Conservation (phyloP, 2,329 filamentous ascomycete genomes). For the Penicillium sp. region DNA sequence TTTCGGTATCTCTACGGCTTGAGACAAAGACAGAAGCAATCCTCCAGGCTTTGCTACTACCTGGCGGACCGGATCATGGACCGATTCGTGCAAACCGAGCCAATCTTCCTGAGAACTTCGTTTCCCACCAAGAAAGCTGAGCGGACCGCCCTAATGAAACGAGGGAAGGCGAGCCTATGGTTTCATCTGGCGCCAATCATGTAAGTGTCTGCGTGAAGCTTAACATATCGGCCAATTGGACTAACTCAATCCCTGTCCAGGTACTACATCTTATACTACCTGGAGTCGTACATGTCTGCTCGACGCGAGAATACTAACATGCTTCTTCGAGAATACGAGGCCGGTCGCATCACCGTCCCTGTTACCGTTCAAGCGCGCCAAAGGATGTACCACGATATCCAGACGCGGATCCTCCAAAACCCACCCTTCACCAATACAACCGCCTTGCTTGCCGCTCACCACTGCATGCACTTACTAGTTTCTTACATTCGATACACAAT, state of each 20-base stretch:
- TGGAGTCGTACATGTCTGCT: constrained; percentile 45
- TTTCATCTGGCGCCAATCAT: constrained; percentile 48
- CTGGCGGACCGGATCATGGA: constrained; percentile 48
- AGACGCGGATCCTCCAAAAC: constrained; percentile 41
- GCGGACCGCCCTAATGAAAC: constrained; percentile 38
- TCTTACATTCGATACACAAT: constrained; percentile 45
- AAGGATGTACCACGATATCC: constrained; percentile 41
- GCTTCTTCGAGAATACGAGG: constrained; percentile 43
- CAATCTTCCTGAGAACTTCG: constrained; percentile 33
- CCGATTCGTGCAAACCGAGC: constrained; percentile 40
- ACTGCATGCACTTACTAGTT: constrained; percentile 46
- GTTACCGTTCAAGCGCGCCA: constrained; percentile 39
- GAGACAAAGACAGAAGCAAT: constrained; percentile 43
- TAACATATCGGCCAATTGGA: neutral
- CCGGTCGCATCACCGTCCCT: constrained; percentile 42
- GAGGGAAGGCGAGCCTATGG: constrained; percentile 38
- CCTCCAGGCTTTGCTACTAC: constrained; percentile 45
- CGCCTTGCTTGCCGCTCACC: constrained; percentile 46
- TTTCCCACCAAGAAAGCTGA: constrained; percentile 39
- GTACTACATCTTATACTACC: constrained; percentile 47
- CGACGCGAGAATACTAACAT: constrained; percentile 42
- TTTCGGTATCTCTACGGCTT: constrained; percentile 46
- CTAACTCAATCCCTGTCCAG: constrained; percentile 26
- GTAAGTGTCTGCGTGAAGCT: constrained; percentile 28
- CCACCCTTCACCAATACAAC: constrained; percentile 46